These are phyloP conservation scores for Penicillium palitans DNA, from an alignment of 2,329 filamentous ascomycete genomes.

Conservation along the genomic window DNA sequence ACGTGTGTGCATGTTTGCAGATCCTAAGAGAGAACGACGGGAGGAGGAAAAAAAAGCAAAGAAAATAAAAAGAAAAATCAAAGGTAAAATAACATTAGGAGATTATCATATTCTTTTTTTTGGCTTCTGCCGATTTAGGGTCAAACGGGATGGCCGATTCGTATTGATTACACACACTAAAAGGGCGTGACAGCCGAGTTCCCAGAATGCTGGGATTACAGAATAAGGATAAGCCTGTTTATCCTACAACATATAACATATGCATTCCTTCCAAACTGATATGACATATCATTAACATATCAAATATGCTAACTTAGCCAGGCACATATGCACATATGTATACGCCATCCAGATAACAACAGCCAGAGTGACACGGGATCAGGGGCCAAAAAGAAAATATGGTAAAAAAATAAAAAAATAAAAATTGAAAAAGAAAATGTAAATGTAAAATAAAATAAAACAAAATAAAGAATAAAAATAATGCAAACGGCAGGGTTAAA, in stretches of 20 bases:
- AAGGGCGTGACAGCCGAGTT: constrained; percentile 5
- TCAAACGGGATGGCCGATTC: constrained; percentile 18
- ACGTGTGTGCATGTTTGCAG: constrained; percentile 16
- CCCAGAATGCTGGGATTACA: constrained; percentile 5
- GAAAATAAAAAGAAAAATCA: constrained; percentile 9
- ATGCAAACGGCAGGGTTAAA: not conserved
- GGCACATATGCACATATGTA: not conserved
- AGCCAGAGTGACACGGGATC: not conserved
- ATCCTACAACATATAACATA: not conserved
- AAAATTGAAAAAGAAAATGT: no score
- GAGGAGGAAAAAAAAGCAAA: constrained; percentile 6
- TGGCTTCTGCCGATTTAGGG: not conserved
- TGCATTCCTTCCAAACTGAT: not conserved
- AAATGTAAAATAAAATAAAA: not conserved
- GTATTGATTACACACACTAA: constrained; percentile 14
- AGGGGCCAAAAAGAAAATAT: not conserved
- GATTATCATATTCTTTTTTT: not conserved
- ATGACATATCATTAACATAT: not conserved
- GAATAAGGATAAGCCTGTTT: constrained; percentile 5
- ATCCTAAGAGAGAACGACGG: constrained; percentile 9
- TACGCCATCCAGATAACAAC: not conserved
- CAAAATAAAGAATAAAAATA: not conserved
- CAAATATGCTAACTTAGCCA: not conserved
- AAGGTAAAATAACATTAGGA: constrained; percentile 6
- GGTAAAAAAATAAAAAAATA: not conserved